These are phyloP conservation scores for Aureobasidium musti DNA, from an alignment of 2,329 filamentous ascomycete species.

Conservation along the genomic window DNA sequence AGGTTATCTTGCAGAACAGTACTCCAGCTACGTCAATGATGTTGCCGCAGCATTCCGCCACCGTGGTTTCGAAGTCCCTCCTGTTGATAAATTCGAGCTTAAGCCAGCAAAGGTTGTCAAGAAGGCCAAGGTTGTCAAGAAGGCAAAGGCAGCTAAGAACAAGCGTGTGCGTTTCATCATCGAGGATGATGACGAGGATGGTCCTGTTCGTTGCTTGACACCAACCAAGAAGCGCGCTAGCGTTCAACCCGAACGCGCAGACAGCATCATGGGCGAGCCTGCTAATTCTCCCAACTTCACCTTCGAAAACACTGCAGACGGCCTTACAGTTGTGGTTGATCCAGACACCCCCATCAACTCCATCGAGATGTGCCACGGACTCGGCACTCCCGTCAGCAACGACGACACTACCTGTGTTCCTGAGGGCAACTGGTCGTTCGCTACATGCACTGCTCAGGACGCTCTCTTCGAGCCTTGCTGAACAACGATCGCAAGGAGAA, in stretches of 20 bases:
- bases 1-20: not conserved
- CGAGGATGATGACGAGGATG: slow-evolving; percentile 20
- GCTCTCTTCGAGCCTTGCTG: not conserved
- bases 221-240: not conserved
- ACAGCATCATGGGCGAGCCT: not conserved
- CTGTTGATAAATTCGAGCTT: not conserved
- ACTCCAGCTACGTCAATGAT: not conserved
- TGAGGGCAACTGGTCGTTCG: not conserved
- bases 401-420: not conserved
- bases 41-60: not conserved
- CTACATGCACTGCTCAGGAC: not conserved
- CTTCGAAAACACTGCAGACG: not conserved
- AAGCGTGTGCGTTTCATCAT: not conserved
- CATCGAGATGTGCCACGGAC: not conserved
- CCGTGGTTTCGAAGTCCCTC: not conserved
- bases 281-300: not conserved
- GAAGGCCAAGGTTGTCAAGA: not conserved
- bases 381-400: not conserved
- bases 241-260: not conserved
- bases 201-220: slow-evolving; percentile 9
- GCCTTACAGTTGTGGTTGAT: not conserved
- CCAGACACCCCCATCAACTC: not conserved
- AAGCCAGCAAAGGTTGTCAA: not conserved
- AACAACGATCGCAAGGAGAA: not conserved
- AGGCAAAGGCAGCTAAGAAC: not conserved